Base-by-base conservation (phyloP, 139 green algal genomes). In the Haematococcus lacustris region DNA sequence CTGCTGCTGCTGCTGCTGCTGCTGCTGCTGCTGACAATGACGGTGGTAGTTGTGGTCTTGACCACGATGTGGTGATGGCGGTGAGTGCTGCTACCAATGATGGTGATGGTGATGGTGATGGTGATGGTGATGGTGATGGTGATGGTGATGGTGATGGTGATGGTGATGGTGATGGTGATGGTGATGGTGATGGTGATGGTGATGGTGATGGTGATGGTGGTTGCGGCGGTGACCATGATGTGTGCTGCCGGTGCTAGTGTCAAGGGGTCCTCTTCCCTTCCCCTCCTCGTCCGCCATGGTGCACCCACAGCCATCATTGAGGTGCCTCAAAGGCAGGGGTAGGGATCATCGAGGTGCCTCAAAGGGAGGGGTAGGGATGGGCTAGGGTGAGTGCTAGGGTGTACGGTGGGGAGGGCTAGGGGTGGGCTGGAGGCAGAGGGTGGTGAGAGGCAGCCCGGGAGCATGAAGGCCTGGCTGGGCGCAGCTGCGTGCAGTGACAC, bases 401-500 rank as follows among this genome's bases (percentile, higher is more conserved):
- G 17, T 6, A 38, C 61, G n/a, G 6, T 61, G 25, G 39, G 67
- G 7, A 35, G n/a, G n/a, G n/a, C n/a, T n/a, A n/a, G n/a, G n/a
- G n/a, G n/a, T n/a, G n/a, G n/a, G n/a, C n/a, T n/a, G n/a, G n/a
- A n/a, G n/a, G n/a, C n/a, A n/a, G n/a, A n/a, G n/a, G n/a, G n/a
- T n/a, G n/a, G n/a, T n/a, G n/a, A n/a, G n/a, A n/a, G n/a, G n/a
- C n/a, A n/a, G n/a, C n/a, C n/a, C n/a, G n/a, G n/a, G n/a, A n/a
- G n/a, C n/a, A n/a, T n/a, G n/a, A 33, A 66, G 21, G 17, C 59
- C 40, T 47, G 40, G 35, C 25, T 60, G 3, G 4, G 34, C 33
- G 4, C 4, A 28, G 4, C 26, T 53, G 34, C 25, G 59, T 75
- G 70, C 70, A 74, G 70, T 68, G 39, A 59, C 7, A 47, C 21